Percentiles rank a stretch among this genome's conserved stretches.
Conservation (phyloP, 2,329 filamentous ascomycete species). For the Phialophora macrospora region DNA sequence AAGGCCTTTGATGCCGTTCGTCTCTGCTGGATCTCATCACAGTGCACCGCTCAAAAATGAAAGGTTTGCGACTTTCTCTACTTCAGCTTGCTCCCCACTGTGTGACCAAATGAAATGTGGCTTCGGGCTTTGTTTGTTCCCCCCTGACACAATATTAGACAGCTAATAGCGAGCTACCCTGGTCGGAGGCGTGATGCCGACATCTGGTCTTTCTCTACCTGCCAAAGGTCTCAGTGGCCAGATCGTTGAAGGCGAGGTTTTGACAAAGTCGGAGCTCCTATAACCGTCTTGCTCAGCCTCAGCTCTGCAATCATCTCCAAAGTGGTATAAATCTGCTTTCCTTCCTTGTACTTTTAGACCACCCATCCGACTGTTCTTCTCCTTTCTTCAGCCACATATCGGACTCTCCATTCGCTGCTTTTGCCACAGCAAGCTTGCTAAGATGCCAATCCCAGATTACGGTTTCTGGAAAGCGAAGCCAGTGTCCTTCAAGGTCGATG, state of each 20-base stretch:
- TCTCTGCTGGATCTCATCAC: not conserved
- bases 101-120: not conserved
- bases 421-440: not conserved
- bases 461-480: conserved; percentile 25
- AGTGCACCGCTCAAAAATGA: not conserved
- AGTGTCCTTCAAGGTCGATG: conserved; percentile 15
- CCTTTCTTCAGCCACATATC: not conserved
- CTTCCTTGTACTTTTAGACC: not conserved
- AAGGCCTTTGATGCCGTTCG: not conserved
- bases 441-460: conserved; percentile 23
- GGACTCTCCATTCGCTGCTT: not conserved
- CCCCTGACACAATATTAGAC: not conserved
- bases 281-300: not conserved
- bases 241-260: not conserved
- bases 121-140: not conserved
- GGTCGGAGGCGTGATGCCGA: not conserved
- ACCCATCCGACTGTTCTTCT: not conserved
- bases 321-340: not conserved
- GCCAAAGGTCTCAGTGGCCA: not conserved
- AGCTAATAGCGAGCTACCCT: not conserved
- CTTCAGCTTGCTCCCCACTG: not conserved
- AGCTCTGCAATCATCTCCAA: not conserved
- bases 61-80: too few relatives aligned
- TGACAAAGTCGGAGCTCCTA: not conserved
- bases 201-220: not conserved